Base-by-base conservation (phyloP, 805 yeast genomes). In the Suhomyces kilbournensis region DNA sequence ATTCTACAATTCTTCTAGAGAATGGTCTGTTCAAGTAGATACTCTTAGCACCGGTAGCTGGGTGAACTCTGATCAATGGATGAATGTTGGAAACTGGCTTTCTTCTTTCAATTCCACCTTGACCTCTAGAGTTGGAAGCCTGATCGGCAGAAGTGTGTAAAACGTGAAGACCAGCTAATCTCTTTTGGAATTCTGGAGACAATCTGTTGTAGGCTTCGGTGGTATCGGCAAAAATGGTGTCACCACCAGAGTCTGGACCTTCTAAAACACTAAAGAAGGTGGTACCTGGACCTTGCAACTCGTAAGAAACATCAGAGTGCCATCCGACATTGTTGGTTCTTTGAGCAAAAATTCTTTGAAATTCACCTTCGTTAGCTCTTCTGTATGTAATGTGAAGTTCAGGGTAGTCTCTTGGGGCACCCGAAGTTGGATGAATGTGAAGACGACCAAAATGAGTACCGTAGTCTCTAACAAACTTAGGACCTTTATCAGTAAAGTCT, bases 401-500 rank as follows among this genome's bases (percentile, higher is more conserved):
- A 8, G 74, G 75, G 48, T 44, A 56, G n/a, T 61, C 66, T 50
- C 69, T 72, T 28, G 88, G 90, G 14, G 88, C 84, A 20, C 91
- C 90, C 9, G 88, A 81, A 10, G 88, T 83, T 46, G 90, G 89
- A 63, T 87, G 92, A 54, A 85, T 77, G 66, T 87, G 91, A 54
- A 83, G 75, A 34, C 84, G 83, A 32, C 93, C 92, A 64, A 83
- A 87, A 64, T 86, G 80, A 45, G 68, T 69, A 47, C 87, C 89
- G 68, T 75, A 84, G 39, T 85, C 74, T 23, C 72, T 79, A 26
- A 67, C 78, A 57, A 75, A 77, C 26, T 69, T 72, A 3, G 83
- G 80, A 5, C 85, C 82, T 25, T 69, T 65, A 9, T 47, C 35
- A 46, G 82, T 80, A 56, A 87, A 78, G 65, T 87, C 90, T 67